Evolutionary conservation across 495 filamentous ascomycete genomes (phyloP), one percentile per base, ranked within the genome.

Genomic region (Friedmanniomyces simplex): DNA sequence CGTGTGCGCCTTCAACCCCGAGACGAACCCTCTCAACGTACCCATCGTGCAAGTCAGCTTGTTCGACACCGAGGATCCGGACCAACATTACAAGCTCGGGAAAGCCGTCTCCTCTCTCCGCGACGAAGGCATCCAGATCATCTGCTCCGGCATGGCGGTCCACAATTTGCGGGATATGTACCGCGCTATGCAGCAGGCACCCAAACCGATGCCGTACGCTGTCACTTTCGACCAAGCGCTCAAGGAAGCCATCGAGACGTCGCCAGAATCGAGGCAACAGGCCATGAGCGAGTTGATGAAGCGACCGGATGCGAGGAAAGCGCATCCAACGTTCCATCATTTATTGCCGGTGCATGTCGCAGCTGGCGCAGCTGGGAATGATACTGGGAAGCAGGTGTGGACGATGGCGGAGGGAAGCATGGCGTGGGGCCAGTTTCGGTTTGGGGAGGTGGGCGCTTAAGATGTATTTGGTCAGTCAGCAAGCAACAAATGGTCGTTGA

Each of bases 111-210:
- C 80, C 1, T 61, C 70, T 22, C 81, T 94, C 5, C 82, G 89
- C 25, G 82, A 86, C 36, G 80, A 90, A 58, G 79, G 80, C 46
- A 77, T 93, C 50, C 73, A 87, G 32, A 82, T 94, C 48, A 82
- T 95, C 43, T 78, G 79, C 20, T 84, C 86, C 0, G 88, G 89
- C n/a, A 91, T 91, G 88, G 85, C 85, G 0, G 89, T 90, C 22
- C 89, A 93, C 65, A 93, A 93, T 66, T 75, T 91, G 37, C 76
- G 54, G 1, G 57, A 61, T 45, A 26, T 12, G 57, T 50, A 13
- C 28, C 20, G 53, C 13, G 22, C 34, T 7, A 39, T 84, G 65
- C 81, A 81, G n/a, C 89, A 89, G 22, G 36, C 14, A 14, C 10
- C 14, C 34, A 22, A 14, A 2, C 42, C 60, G 41, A 48, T 52